Evolutionary conservation across 345 rosid species (phyloP), one percentile per base, ranked within the genome.

Genomic region (Citrus sinensis): DNA sequence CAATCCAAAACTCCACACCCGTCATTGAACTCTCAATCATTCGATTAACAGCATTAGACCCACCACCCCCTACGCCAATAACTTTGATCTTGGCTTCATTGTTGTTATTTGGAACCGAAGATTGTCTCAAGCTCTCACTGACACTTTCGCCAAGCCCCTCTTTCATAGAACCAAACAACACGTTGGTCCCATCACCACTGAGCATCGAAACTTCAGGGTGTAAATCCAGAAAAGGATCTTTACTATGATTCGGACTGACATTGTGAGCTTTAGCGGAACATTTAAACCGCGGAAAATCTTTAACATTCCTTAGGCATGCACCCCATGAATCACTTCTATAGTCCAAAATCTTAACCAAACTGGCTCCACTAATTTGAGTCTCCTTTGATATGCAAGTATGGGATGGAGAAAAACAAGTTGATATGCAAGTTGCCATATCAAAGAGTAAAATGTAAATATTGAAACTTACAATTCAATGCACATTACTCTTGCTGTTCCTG

Each of bases 1-100:
- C 94, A 27, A 93, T 91, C 98, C 98, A 95, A 63, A 95, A 93
- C 84, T 95, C 98, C 34, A 95, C 94, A 0, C 97, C 98, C 66
- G 83, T 83, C 98, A 95, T 91, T 46, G 88, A 82, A 63, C 93
- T 92, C 85, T 93, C 95, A 55, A 95, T 93, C 98, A 95, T 95
- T 62, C 97, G 94, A 32, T 93, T 93, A 81, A 95, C 97, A 70
- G 97, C 98, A 82, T 95, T 95, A 19, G 98, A 95, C 49, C 98
- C 98, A 56, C 98, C 98, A 42, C 98, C 98, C 72, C 98, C 97
- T 68, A 92, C 90, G 37, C 98, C 98, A 66, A 95, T 87, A 73
- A 95, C 98, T 82, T 95, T 95, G 61, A 95, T 95, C 89, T 87
- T 95, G 14, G 98, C 93, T 80, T 85, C 97, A 78, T 84, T 92